phyloP scores from a whole-genome alignment of 768 basidiomycete genomes.

The Russula virescens region DNA sequence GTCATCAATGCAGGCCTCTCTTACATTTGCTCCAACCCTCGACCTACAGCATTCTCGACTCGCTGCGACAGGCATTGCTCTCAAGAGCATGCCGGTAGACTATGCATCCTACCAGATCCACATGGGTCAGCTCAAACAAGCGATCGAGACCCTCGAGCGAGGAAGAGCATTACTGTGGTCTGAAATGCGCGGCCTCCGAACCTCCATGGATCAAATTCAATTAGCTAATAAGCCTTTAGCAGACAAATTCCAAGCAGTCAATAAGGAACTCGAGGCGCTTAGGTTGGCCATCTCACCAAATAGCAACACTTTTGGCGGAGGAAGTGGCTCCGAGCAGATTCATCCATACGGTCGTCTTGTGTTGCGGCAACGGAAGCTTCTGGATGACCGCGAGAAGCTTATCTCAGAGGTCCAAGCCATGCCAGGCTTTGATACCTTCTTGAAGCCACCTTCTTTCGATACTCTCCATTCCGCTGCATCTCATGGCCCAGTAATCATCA shows the following conservation, averaged over 20 bases:
- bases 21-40: background rate
- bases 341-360: background rate
- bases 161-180: slow-evolving; percentile 5
- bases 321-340: too few species aligned
- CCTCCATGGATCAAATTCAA: background rate
- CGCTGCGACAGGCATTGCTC: background rate
- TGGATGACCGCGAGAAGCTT: background rate
- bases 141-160: slow-evolving; percentile 3
- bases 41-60: background rate
- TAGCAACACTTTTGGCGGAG: too few species aligned
- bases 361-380: background rate
- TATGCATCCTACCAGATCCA: background rate
- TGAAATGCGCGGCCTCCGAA: background rate
- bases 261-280: background rate
- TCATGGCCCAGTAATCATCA: background rate
- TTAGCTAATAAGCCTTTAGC: background rate
- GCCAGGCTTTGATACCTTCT: background rate
- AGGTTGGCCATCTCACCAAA: background rate
- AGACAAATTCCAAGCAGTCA: background rate
- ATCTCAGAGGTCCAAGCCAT: background rate
- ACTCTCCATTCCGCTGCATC: slow-evolving; percentile 1
- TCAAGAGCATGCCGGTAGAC: background rate
- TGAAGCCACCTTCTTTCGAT: background rate
- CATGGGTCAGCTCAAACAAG: background rate
- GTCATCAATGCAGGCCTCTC: background rate